These are phyloP conservation scores for Microcera coccophila DNA, from an alignment of 2,329 filamentous ascomycete genomes.

Conservation along the genomic window DNA sequence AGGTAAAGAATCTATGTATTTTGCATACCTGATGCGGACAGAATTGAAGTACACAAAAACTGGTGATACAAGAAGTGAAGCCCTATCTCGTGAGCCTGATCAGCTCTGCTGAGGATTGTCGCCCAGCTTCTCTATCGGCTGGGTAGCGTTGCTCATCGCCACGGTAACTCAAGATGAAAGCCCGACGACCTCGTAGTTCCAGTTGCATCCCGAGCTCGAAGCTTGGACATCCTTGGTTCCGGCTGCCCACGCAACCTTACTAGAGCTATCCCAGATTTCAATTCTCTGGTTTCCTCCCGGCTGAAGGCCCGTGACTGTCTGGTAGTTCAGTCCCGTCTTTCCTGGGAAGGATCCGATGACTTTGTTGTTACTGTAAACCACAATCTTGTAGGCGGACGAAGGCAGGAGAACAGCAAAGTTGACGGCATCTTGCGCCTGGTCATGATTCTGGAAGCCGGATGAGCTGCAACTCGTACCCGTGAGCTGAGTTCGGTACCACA, in stretches of 20 bases:
- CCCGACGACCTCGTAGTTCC: neutral
- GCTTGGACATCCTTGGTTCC: neutral
- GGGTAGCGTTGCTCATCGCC: no score
- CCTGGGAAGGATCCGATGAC: neutral
- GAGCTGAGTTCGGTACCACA: neutral
- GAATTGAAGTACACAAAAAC: no score
- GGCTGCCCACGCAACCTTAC: neutral
- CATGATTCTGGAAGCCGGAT: neutral
- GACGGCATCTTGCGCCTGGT: neutral
- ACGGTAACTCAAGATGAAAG: neutral
- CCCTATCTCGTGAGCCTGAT: no score
- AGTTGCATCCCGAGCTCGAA: neutral
- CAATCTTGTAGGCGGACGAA: neutral
- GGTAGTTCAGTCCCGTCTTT: neutral
- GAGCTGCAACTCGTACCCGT: neutral
- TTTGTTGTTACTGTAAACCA: neutral
- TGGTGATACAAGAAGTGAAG: no score
- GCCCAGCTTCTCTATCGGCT: no score
- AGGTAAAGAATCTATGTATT: no score
- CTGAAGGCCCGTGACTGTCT: neutral
- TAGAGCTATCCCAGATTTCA: neutral
- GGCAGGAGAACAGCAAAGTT: neutral
- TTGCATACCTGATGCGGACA: no score
- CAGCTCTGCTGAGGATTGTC: no score
- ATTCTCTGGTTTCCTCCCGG: neutral